phyloP scores from a whole-genome alignment of 768 basidiomycete genomes.

The Guyanaporus albipodus region DNA sequence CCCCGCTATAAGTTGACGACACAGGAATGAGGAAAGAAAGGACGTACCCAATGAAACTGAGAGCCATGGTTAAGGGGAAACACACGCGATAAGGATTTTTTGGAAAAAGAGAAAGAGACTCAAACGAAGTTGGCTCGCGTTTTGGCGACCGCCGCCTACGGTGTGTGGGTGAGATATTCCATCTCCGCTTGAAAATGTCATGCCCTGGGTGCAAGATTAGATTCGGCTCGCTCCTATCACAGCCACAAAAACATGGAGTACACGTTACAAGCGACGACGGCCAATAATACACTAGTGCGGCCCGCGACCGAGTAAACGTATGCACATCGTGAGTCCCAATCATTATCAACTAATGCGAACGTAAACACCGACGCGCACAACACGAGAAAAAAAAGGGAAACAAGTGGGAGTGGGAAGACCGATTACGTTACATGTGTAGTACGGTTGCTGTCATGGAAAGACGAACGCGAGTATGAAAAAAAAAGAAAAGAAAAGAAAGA shows the following conservation, averaged over 20 bases:
- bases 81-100: too few species aligned
- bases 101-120: conserved; percentile 18
- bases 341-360: neutral
- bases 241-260: too few species aligned
- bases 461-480: neutral
- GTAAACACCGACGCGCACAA: neutral
- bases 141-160: conserved; percentile 11
- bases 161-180: conserved; percentile 11
- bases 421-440: conserved; percentile 19
- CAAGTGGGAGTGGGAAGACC: neutral
- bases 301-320: conserved; percentile 7
- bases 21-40: neutral
- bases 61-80: conserved; percentile 48
- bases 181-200: conserved; percentile 29
- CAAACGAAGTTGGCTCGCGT: conserved; percentile 8
- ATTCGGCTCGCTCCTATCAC: too few species aligned
- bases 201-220: too few species aligned
- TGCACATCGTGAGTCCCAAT: neutral
- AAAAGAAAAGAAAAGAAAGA: neutral
- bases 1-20: conserved; percentile 14
- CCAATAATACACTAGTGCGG: conserved; percentile 10
- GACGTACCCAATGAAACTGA: conserved; percentile 70
- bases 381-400: neutral
- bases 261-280: neutral
- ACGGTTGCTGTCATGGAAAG: neutral